Evolutionary conservation across 768 basidiomycete species (phyloP).

Genomic region (Polyporus arcularius): DNA sequence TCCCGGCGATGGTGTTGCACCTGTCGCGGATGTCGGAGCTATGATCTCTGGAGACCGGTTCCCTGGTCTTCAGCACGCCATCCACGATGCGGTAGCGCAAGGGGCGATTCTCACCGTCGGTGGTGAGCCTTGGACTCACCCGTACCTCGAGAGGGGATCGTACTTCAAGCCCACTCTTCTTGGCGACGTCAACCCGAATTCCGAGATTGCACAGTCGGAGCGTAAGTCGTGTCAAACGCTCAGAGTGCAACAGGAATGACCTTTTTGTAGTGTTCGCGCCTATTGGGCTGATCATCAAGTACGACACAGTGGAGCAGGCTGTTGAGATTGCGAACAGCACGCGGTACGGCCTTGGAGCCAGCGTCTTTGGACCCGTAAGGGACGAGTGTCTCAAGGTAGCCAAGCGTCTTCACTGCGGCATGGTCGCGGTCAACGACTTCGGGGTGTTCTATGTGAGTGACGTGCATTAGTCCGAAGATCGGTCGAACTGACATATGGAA

Average conservation of each 20-base stretch:
- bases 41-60: slow-evolving; percentile 84
- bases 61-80: slow-evolving; percentile 63
- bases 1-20: slow-evolving; percentile 66
- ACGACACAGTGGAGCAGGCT: slow-evolving; percentile 82
- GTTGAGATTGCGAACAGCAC: slow-evolving; percentile 88
- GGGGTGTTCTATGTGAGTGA: slow-evolving; percentile 78
- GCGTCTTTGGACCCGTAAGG: slow-evolving; percentile 90
- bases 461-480: not conserved
- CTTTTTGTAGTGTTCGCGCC: slow-evolving; percentile 81
- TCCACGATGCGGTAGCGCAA: slow-evolving; percentile 62
- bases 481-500: slow-evolving; percentile 16
- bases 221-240: slow-evolving; percentile 45
- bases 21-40: slow-evolving; percentile 80
- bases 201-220: slow-evolving; percentile 81
- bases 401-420: slow-evolving; percentile 83
- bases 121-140: slow-evolving; percentile 65
- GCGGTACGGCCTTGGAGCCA: slow-evolving; percentile 88
- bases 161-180: slow-evolving; percentile 91
- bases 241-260: not conserved
- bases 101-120: slow-evolving; percentile 68
- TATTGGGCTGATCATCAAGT: slow-evolving; percentile 83
- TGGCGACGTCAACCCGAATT: slow-evolving; percentile 67
- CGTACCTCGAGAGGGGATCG: slow-evolving; percentile 67
- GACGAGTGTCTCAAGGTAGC: slow-evolving; percentile 79
- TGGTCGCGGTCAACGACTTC: slow-evolving; percentile 98